phyloP scores from a whole-genome alignment of 306 rosid species.

The Lathyrus oleraceus region DNA sequence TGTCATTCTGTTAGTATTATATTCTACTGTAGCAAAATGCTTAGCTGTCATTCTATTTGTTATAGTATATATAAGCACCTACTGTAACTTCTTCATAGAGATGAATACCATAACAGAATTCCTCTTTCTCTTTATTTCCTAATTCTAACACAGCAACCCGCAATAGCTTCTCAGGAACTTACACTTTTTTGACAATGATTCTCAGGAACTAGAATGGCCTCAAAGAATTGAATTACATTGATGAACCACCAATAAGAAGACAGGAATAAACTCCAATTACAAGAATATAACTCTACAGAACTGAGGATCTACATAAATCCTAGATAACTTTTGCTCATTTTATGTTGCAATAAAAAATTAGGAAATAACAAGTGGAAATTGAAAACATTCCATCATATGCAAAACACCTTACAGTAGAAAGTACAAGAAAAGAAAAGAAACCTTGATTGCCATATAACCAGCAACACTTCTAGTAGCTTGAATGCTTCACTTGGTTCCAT shows the following conservation, averaged over 20 bases:
- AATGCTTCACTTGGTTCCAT: slow-evolving; percentile 58
- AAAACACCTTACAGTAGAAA: slow-evolving; percentile 33
- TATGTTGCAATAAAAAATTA: slow-evolving; percentile 4
- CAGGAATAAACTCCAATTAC: not conserved
- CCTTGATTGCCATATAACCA: slow-evolving; percentile 81
- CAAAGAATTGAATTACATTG: not conserved
- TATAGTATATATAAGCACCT: too few relatives aligned
- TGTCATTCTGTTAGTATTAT: too few relatives aligned
- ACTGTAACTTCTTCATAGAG: too few relatives aligned
- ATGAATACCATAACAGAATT: too few relatives aligned
- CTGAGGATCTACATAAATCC: slow-evolving; percentile 10
- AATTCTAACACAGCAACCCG: too few relatives aligned
- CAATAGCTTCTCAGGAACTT: not conserved
- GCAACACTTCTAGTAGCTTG: slow-evolving; percentile 61
- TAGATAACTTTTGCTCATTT: slow-evolving; percentile 4
- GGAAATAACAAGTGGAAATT: slow-evolving; percentile 19
- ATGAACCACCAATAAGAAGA: not conserved
- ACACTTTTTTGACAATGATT: not conserved
- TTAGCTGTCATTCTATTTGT: too few relatives aligned
- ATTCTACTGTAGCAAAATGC: too few relatives aligned
- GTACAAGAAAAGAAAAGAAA: slow-evolving; percentile 38
- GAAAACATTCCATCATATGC: slow-evolving; percentile 16
- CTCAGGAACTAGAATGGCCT: not conserved
- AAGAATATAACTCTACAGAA: not conserved
- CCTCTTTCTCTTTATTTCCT: too few relatives aligned